Evolutionary conservation across 345 rosid species (phyloP), one percentile per base, ranked within the genome.

Genomic region (Rhodomyrtus tomentosa): DNA sequence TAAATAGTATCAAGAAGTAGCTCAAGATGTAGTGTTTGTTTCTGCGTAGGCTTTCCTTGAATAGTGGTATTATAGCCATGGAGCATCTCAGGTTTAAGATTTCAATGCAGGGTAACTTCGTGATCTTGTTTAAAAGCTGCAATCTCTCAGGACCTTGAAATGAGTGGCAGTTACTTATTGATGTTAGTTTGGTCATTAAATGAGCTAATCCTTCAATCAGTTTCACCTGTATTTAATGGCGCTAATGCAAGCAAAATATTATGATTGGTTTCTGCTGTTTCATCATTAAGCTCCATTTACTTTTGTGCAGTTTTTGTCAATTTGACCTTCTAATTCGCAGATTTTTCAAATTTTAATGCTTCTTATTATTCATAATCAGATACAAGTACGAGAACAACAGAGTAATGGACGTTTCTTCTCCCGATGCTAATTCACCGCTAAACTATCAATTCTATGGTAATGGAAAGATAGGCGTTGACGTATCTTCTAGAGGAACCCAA

Each of bases 381-480:
- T 96, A 92, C 89, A 95, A 95, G 88, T 96, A 89, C 74, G 98
- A 95, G 93, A 95, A 96, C 92, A 94, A 93, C 91, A 90, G 93
- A 84, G 95, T 95, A 68, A 93, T 90, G 90, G 96, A 95, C 74
- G 89, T 86, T 83, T 93, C 98, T 87, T 92, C 98, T 82, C 91
- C 96, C 86, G 92, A 93, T 88, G 91, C 82, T 80, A 91, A 90
- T 90, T 94, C 96, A 45, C 92, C 99, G 15, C 88, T 94, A 82
- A 91, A 91, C 83, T 90, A 91, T 87, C 96, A 94, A 87, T 92
- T 94, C 89, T 91, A 93, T 89, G 98, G 95, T 74, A 93, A 91
- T 87, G 96, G 92, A 85, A 93, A 88, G 89, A 88, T 92, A 81
- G 96, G 94, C 84, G 83, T 87, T 85, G 96, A 93, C 81, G 82